These are phyloP conservation scores for Hypoxylon sp. DNA, from an alignment of 2,329 filamentous ascomycete species.

Conservation along the genomic window DNA sequence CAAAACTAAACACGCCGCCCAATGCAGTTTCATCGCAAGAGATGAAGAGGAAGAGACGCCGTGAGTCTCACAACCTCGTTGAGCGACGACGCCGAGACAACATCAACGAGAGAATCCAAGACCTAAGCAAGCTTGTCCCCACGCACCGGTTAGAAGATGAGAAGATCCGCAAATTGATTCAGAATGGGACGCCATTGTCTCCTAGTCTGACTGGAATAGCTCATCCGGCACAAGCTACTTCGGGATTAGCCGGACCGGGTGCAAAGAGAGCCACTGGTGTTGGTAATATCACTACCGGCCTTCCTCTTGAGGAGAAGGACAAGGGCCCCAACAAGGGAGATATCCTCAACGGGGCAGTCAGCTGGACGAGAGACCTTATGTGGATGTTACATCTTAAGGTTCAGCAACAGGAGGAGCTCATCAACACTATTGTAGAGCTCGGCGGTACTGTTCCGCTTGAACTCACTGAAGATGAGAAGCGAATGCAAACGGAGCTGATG, in stretches of 20 bases:
- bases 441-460: conserved; percentile 85
- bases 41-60: conserved; percentile 89
- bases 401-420: conserved; percentile 88
- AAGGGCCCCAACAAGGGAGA: conserved; percentile 99
- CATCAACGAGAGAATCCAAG: conserved; percentile 98
- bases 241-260: conserved; percentile 86
- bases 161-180: conserved; percentile 94
- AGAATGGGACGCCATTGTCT: conserved; percentile 91
- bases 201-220: conserved; percentile 81
- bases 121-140: conserved; percentile 93
- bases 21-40: conserved; percentile 83
- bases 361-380: conserved; percentile 98
- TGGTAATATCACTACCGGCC: conserved; percentile 90
- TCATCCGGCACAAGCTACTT: conserved; percentile 83
- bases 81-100: conserved; percentile 96
- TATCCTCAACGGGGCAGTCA: conserved; percentile 95
- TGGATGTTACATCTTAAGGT: conserved; percentile 94
- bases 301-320: conserved; percentile 96
- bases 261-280: conserved; percentile 83
- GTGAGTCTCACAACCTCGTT: conserved; percentile 96
- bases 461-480: conserved; percentile 89
- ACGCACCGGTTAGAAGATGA: conserved; percentile 95
- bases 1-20: conserved; percentile 76
- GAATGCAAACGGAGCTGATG: conserved; percentile 94
- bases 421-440: conserved; percentile 79